These are phyloP conservation scores for Psidium friedrichsthalianum DNA, from an alignment of 345 rosid species.

Conservation along the genomic window DNA sequence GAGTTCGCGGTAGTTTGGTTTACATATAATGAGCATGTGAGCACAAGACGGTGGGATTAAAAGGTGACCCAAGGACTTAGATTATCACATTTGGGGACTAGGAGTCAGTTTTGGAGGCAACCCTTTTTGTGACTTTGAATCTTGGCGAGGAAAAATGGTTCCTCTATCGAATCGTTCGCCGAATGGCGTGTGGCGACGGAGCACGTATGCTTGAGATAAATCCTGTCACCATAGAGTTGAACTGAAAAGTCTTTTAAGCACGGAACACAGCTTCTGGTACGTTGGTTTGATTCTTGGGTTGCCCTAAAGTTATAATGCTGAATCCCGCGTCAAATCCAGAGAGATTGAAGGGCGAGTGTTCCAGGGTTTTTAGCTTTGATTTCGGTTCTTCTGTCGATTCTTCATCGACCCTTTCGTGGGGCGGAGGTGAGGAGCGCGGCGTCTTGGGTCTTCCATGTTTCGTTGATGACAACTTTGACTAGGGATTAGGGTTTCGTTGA, in stretches of 20 bases:
- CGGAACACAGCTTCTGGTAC: not conserved
- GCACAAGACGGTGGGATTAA: not conserved
- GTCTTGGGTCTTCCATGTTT: not conserved
- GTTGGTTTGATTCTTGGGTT: not conserved
- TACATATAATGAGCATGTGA: not conserved
- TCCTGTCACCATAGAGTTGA: not conserved
- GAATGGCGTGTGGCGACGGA: not conserved
- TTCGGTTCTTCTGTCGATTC: not conserved
- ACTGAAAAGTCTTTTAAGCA: not conserved
- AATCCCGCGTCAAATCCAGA: not conserved
- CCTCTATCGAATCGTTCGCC: accelerated
- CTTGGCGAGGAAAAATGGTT: not conserved
- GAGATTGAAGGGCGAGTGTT: not conserved
- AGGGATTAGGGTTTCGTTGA: not conserved
- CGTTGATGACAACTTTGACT: not conserved
- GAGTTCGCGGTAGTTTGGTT: not conserved
- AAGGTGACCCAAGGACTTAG: not conserved
- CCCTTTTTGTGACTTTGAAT: not conserved
- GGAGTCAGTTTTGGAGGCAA: not conserved
- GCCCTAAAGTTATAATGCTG: not conserved
- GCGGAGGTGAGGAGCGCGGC: not conserved
- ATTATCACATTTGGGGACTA: not conserved
- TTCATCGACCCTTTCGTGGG: not conserved
- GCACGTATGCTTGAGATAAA: not conserved
- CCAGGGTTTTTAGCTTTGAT: not conserved